Evolutionary conservation across 805 yeast species (phyloP).

Genomic region (Pichia nakasei): DNA sequence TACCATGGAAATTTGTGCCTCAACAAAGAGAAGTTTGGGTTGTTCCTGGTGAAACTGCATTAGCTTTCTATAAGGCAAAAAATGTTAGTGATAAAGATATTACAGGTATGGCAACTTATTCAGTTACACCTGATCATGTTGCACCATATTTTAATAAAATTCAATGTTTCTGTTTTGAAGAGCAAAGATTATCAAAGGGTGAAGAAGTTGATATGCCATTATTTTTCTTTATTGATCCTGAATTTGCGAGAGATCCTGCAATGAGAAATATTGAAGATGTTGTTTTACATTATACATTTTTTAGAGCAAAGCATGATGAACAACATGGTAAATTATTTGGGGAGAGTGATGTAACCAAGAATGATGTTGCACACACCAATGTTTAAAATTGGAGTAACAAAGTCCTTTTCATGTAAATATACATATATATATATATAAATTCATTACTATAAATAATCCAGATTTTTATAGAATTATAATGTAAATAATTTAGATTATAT

Average conservation of each 20-base stretch:
- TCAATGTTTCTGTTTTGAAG: constrained; percentile 98
- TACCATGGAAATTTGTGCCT: constrained; percentile 94
- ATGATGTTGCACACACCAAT: too few relatives aligned
- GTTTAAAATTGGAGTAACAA: too few relatives aligned
- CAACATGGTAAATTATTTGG: constrained; percentile 21
- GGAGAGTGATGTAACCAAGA: constrained; percentile 13
- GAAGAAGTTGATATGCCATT: constrained; percentile 99
- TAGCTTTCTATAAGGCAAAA: constrained; percentile 90
- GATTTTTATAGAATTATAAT: too few relatives aligned
- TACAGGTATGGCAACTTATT: constrained; percentile 97
- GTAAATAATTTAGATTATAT: too few relatives aligned
- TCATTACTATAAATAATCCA: too few relatives aligned
- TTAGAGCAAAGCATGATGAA: constrained; percentile 43
- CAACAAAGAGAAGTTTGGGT: constrained; percentile 89
- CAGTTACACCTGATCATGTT: constrained; percentile 92
- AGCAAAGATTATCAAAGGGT: constrained; percentile 86
- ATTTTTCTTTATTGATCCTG: constrained; percentile 94
- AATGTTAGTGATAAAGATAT: constrained; percentile 81
- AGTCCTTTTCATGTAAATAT: too few relatives aligned
- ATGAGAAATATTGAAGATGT: constrained; percentile 89
- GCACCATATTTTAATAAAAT: constrained; percentile 95
- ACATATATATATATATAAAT: too few relatives aligned
- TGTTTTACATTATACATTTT: constrained; percentile 86
- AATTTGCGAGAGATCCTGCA: constrained; percentile 83
- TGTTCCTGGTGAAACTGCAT: constrained; percentile 95